Base-by-base conservation (phyloP, 1,139 yeast genomes). In the Hanseniaspora sp. region DNA sequence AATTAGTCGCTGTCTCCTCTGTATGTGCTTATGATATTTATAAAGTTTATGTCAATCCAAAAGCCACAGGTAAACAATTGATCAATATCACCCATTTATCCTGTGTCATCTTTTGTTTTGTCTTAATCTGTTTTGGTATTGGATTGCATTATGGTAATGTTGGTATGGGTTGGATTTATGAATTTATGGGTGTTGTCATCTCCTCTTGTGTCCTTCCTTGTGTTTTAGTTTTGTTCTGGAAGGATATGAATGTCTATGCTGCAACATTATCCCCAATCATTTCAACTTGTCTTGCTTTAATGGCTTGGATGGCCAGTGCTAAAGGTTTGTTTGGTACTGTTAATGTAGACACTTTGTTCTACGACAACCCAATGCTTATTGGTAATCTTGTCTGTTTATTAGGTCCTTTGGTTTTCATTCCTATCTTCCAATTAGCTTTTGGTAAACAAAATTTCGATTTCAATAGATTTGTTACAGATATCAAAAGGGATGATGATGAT, bases 121-220 rank as follows among this genome's bases (percentile, higher is more conserved):
- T 75, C 30, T 81, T 87, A 88, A 83, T 90, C 44, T 92, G 83
- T 0, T 84, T 87, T 64, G 79, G 95, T 12, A 80, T 82, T 62
- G 95, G 95, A 7, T 74, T 87, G 55, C 78, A 78, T 68, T 85
- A 87, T 62, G 95, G 92, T 29, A 84, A 83, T 18, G 82, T 87
- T 51, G 78, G 86, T 33, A 83, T 88, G 86, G 95, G 95, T 15
- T 85, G 83, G 69, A 74, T 88, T 54, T 85, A 85, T 65, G 87
- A 86, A 66, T 73, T 88, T 59, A 86, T 87, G 88, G 95, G 95
- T 53, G 78, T 86, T 55, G 80, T 88, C 52, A 86, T 88, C 60
- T 84, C 94, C 30, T 81, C 94, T 56, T 95, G 90, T 29, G 95
- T 88, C 6, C 68, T 86, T 48, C 95, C 95, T 7, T 78, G 86